Evolutionary conservation across 1,284 basidiomycete genomes (phyloP).

Genomic region (Cerioporus squamosus): DNA sequence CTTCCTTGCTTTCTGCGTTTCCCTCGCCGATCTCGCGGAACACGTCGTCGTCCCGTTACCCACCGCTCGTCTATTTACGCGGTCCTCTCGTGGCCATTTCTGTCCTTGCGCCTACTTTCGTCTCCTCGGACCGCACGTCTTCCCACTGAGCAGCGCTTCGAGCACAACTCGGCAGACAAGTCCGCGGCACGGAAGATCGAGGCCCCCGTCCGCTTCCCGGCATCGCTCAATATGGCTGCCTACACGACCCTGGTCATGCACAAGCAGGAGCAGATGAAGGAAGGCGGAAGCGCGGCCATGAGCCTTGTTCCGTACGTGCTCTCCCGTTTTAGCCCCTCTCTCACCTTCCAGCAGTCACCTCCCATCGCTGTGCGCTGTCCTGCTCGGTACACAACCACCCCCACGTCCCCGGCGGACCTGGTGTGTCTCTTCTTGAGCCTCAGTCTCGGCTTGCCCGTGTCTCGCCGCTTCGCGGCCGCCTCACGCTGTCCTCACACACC

Average conservation of each 20-base stretch:
- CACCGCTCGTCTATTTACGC: neutral
- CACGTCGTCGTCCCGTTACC: too few relatives aligned
- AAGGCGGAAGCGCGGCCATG: slow-evolving; percentile 22
- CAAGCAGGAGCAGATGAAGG: slow-evolving; percentile 46
- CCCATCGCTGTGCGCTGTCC: too few relatives aligned
- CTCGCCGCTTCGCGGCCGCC: neutral
- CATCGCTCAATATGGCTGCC: slow-evolving; percentile 85
- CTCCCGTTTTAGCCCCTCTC: neutral
- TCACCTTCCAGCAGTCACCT: too few relatives aligned
- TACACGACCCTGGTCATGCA: slow-evolving; percentile 74
- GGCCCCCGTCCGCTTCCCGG: slow-evolving; percentile 82
- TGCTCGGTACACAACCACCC: too few relatives aligned
- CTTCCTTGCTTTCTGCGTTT: neutral
- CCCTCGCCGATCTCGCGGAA: neutral
- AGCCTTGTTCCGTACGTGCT: slow-evolving; percentile 34
- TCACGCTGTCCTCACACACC: neutral
- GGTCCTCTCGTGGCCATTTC: slow-evolving; percentile 1
- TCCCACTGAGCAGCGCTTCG: slow-evolving; percentile 73
- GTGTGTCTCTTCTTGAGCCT: too few relatives aligned
- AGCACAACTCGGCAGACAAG: slow-evolving; percentile 81
- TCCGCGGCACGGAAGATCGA: slow-evolving; percentile 84
- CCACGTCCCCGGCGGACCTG: too few relatives aligned
- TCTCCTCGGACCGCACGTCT: neutral
- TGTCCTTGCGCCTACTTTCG: slow-evolving; percentile 10
- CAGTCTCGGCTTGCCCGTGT: neutral